These are phyloP conservation scores for Metarhizium humberi DNA, from an alignment of 2,329 filamentous ascomycete genomes.

Conservation along the genomic window DNA sequence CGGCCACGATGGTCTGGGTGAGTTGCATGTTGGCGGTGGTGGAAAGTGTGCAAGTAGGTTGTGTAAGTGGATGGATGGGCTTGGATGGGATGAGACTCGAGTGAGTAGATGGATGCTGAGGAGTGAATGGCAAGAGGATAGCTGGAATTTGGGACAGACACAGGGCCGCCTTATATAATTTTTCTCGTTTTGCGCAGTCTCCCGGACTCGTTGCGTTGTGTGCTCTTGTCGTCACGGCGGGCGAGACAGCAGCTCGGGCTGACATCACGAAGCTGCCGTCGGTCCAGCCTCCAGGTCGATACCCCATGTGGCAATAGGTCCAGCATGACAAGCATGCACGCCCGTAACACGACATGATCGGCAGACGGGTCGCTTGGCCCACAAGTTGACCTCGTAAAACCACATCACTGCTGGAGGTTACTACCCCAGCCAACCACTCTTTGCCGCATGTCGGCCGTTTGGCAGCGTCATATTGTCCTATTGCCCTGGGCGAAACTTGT, in stretches of 20 bases:
- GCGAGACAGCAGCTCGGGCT: too few species aligned
- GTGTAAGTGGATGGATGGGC: neutral
- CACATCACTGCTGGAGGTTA: neutral
- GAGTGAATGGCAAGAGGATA: too few species aligned
- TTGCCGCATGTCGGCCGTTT: neutral
- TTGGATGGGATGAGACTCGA: neutral
- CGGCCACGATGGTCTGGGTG: conserved; percentile 27
- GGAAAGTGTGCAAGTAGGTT: neutral
- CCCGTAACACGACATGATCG: neutral
- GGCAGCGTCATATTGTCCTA: neutral
- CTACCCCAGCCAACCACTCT: neutral
- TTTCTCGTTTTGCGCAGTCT: too few species aligned
- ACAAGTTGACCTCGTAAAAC: neutral
- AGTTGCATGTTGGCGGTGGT: conserved; percentile 29
- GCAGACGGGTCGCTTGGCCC: neutral
- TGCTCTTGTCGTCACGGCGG: too few species aligned
- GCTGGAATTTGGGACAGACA: too few species aligned
- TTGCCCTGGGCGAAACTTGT: neutral
- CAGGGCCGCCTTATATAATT: too few species aligned
- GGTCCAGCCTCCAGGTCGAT: neutral
- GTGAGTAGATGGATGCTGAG: too few species aligned
- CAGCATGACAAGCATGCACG: too few species aligned
- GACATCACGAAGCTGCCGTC: neutral
- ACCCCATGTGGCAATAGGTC: neutral
- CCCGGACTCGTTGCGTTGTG: too few species aligned